phyloP scores from a whole-genome alignment of 148 eudicot genomes.

The Vaccinium darrowii region DNA sequence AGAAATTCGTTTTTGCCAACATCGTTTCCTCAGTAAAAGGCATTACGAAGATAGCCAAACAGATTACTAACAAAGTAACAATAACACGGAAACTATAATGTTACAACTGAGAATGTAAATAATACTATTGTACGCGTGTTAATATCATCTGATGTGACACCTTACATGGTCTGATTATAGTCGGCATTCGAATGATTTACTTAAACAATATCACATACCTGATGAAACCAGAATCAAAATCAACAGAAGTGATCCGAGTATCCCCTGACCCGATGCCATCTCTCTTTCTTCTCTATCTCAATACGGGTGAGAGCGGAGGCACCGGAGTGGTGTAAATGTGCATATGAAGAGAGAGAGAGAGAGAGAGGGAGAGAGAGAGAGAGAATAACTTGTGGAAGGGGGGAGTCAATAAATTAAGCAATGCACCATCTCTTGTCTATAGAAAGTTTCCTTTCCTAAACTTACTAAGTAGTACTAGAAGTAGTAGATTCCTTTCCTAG shows the following conservation, averaged over 20 bases:
- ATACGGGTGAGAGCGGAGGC: not conserved
- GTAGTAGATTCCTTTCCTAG: conserved; percentile 4
- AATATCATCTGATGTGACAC: not conserved
- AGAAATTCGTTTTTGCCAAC: too few relatives aligned
- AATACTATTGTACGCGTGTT: too few relatives aligned
- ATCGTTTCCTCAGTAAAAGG: not conserved
- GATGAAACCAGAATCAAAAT: conserved; percentile 16
- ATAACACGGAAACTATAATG: not conserved
- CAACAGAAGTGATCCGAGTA: conserved; percentile 2
- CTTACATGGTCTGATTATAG: not conserved
- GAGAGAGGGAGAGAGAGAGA: not conserved
- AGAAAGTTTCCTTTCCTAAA: not conserved
- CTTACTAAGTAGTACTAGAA: not conserved
- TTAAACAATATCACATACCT: conserved; percentile 12
- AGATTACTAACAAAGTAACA: not conserved
- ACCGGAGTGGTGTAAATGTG: not conserved
- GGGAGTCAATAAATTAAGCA: not conserved
- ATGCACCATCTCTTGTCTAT: not conserved
- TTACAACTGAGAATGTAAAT: not conserved
- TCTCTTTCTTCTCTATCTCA: not conserved
- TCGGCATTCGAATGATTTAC: too few relatives aligned
- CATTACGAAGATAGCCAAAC: not conserved
- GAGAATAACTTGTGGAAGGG: conserved; percentile 8
- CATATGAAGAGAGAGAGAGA: not conserved
- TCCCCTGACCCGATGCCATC: not conserved